These are phyloP conservation scores for Thalia dealbata DNA, from an alignment of 176 grass and related monocot species.

Conservation along the genomic window DNA sequence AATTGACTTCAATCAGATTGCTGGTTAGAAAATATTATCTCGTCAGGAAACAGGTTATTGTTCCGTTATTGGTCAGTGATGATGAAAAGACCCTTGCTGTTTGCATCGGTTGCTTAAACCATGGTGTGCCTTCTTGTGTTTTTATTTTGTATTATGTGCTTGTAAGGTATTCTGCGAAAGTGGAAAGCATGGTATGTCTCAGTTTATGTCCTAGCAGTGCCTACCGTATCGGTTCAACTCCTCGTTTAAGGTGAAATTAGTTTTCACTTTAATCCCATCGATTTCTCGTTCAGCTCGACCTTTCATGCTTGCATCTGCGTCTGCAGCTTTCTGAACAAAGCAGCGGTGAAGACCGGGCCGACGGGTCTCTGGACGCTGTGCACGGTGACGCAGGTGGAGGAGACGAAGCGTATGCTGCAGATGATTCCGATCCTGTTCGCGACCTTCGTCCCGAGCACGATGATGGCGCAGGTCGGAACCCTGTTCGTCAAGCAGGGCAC, in stretches of 20 bases:
- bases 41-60: constrained; percentile 70
- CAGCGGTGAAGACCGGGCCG: constrained; percentile 38
- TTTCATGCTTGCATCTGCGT: not conserved
- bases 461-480: not conserved
- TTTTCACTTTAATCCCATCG: not conserved
- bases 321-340: constrained; percentile 53
- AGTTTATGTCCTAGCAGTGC: not conserved
- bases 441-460: constrained; percentile 2
- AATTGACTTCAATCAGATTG: not conserved
- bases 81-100: constrained; percentile 94
- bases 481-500: constrained; percentile 21
- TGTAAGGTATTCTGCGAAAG: no score
- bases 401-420: constrained; percentile 12
- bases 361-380: constrained; percentile 34
- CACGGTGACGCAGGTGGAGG: constrained; percentile 13
- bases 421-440: not conserved
- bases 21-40: not conserved
- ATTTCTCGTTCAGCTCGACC: not conserved
- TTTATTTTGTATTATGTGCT: no score
- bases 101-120: constrained; percentile 95
- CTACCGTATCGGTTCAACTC: constrained; percentile 33
- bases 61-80: constrained; percentile 80
- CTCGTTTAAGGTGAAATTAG: constrained; percentile 15
- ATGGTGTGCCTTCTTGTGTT: constrained; percentile 43
- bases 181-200: no score